Base-by-base conservation (phyloP, 225 moss, liverwort and hornwort species). In the Sphagnum tenellum region DNA sequence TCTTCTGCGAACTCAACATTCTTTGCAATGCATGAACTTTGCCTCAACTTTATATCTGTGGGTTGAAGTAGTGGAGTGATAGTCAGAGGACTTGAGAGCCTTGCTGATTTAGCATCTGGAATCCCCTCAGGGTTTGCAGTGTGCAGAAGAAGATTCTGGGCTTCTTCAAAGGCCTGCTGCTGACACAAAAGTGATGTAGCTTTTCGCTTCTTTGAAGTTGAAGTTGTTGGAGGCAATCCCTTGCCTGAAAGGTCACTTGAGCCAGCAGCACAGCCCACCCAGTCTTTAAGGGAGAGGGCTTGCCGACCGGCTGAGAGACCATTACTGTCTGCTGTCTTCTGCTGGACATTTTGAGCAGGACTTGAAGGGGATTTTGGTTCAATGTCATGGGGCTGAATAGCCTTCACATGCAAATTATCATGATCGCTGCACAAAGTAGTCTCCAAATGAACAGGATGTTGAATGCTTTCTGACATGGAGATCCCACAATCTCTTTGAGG, bases 251-350 rank as follows among this genome's bases (percentile, higher is more conserved):
- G 69, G 61, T 58, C 72, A 13, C 67, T 71, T 53, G 59, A 69
- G 4, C 52, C 72, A 64, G 61, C 48, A 61, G 66, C 57, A 53
- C 69, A 63, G 66, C 66, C 66, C 71, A 84, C 80, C 84, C 80
- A 84, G 69, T 84, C 80, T 49, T 73, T 75, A 60, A 84, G 80
- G 45, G 80, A 84, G 52, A 78, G 50, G 10, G 75, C 66, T 50
- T 69, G 69, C 56, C 73, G 73, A 59, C 75, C 73, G 47, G 66
- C 44, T 3, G 75, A 70, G 62, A 64, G 60, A 45, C 56, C 69
- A 29, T 72, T 53, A 70, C 59, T 66, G 12, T 69, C 78, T 44
- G 64, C 70, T 60, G 46, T 71, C 10, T 60, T 62, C 61, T 80
- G 75, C 14, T 47, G 12, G 55, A 50, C 63, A 54, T 64, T 73